Percentiles rank a stretch among this genome's conserved stretches.
Conservation (phyloP, 306 rosid species). For the Crataegus laevigata region DNA sequence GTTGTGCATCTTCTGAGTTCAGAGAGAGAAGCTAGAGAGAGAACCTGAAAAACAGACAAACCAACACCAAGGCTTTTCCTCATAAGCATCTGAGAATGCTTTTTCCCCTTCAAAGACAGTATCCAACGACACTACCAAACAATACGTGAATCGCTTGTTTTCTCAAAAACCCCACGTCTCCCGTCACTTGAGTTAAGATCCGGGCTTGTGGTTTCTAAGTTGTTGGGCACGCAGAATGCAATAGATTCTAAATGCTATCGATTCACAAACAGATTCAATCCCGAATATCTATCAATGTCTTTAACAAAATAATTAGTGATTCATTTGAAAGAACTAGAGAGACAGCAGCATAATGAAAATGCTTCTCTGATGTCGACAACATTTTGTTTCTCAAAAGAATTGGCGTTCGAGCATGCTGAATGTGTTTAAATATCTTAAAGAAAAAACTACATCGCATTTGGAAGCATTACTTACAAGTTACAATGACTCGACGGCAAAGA, state of each 20-base stretch:
- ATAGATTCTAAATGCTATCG: not conserved
- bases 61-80: too few relatives aligned
- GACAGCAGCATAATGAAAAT: not conserved
- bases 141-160: too few relatives aligned
- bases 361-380: not conserved
- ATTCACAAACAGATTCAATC: not conserved
- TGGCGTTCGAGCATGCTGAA: not conserved
- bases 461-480: conserved; percentile 1
- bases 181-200: too few relatives aligned
- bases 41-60: too few relatives aligned
- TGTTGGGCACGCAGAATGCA: too few relatives aligned
- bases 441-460: not conserved
- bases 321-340: not conserved
- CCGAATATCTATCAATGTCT: not conserved
- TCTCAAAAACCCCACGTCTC: too few relatives aligned
- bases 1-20: too few relatives aligned
- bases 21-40: too few relatives aligned
- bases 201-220: too few relatives aligned
- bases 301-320: not conserved
- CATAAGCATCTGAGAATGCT: too few relatives aligned
- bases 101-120: too few relatives aligned
- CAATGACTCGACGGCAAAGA: not conserved
- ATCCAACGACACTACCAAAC: too few relatives aligned
- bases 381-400: not conserved
- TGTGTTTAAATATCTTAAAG: not conserved